Evolutionary conservation across 2,329 filamentous ascomycete genomes (phyloP), one percentile per base, ranked within the genome.

Genomic region (Paramyrothecium sp.): DNA sequence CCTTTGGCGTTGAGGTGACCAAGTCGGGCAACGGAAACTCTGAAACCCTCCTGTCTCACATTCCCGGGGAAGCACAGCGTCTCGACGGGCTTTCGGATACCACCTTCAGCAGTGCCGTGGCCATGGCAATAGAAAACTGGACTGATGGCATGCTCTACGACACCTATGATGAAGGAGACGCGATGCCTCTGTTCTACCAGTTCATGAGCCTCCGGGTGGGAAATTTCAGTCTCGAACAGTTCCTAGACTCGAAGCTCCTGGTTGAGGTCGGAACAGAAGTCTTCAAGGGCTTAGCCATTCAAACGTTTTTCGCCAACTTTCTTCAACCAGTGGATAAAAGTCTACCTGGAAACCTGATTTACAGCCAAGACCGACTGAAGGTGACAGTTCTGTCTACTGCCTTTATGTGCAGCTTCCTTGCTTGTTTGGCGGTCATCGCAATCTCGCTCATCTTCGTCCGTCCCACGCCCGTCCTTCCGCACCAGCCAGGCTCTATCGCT

Each of bases 101-200:
- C 13, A 19, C 46, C 30, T 58, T 63, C 33, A 63, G 61, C 3
- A 48, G 5, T 30, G 26, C 26, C 26, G 26, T 30, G 26, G 10
- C 10, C 26, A 10, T 10, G 26, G 10, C 26, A 30, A 30, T 30
- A 10, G 26, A 4, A 10, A 30, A 10, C 26, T 30, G 26, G 26
- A 30, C 26, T 10, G 26, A 30, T 30, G 26, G 26, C 4, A 30
- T 30, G n/a, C n/a, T n/a, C 26, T 5, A 30, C 26, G 4, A 63
- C 7, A 60, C 66, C 53, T 60, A 60, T 51, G 57, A 56, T 13
- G 41, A 68, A 16, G 63, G 65, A 7, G 51, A 60, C n/a, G 58
- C 59, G 19, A 65, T 69, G 2, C 64, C 63, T 4, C 63, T 65
- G 0, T 67, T 68, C 30, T 69, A 68, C 22, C 65, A 65, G 17